Evolutionary conservation across 441 rosid genomes (phyloP).

Genomic region (Iberis amara): DNA sequence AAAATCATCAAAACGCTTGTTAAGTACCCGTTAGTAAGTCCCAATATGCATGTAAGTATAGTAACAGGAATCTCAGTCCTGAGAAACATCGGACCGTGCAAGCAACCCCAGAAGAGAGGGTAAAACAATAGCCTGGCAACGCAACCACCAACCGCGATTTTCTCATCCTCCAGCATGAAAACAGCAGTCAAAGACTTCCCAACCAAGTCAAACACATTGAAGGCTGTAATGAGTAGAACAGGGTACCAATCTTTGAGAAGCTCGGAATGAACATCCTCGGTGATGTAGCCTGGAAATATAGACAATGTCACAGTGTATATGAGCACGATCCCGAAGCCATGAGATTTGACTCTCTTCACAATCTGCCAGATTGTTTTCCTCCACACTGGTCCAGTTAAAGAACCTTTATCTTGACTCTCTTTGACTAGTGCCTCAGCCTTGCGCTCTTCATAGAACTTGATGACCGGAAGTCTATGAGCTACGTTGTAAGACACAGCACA

Average conservation of each 20-base stretch:
- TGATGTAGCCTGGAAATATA: constrained; percentile 86
- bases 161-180: constrained; percentile 50
- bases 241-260: constrained; percentile 79
- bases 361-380: constrained; percentile 56
- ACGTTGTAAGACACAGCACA: constrained; percentile 66
- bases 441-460: constrained; percentile 60
- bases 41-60: constrained; percentile 64
- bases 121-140: constrained; percentile 67
- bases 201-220: constrained; percentile 76
- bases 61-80: constrained; percentile 81
- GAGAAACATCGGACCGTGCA: constrained; percentile 78
- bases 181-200: constrained; percentile 82
- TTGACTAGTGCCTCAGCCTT: constrained; percentile 49
- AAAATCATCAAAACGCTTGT: constrained; percentile 80
- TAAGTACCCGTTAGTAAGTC: constrained; percentile 81
- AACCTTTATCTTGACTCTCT: constrained; percentile 44
- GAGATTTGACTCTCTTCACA: constrained; percentile 61
- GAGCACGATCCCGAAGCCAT: constrained; percentile 63
- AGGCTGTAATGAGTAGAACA: constrained; percentile 59
- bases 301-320: constrained; percentile 66
- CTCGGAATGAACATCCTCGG: constrained; percentile 85
- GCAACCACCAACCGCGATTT: constrained; percentile 55
- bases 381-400: constrained; percentile 52
- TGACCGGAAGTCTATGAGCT: constrained; percentile 68
- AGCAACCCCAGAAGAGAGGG: constrained; percentile 77